Base-by-base conservation (phyloP, 2,329 filamentous ascomycete species). In the Myriosclerotinia curreyana region DNA sequence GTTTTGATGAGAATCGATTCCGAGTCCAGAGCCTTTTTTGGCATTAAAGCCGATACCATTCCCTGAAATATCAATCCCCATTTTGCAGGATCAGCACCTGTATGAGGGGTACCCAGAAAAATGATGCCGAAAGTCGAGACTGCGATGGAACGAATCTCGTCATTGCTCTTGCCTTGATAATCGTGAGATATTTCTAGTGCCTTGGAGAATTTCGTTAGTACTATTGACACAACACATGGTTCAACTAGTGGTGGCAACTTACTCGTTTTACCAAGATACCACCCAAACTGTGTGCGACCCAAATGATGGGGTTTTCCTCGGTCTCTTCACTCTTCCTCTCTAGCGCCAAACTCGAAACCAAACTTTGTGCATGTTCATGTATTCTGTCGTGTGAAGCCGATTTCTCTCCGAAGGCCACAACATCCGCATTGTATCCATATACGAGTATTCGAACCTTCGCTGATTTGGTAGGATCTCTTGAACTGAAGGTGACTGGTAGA, bases 51-150 rank as follows among this genome's bases (percentile, higher is more conserved):
- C 61, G 83, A 82, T 59, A 86, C 85, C 79, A 92, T 88, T 67
- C 81, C 83, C 75, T 92, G 87, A 42, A 92, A 77, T 62, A 89
- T 77, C 14, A 82, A 76, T 0, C 85, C 88, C 87, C 88, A 91
- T 70, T 83, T 82, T 1, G 88, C 89, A 2, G 87, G 76, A 67
- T 87, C 86, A 1, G 88, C 86, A 11, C 89, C 89, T 22, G 82
- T 84, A 74, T 92, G 90, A 8, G 90, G 90, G 17, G 90, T 93
- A 17, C 89, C 90, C 36, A 93, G 80, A 73, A 93, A 93, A 42
- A 92, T 80, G 64, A 92, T 84, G 31, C 86, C 90, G 71, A 87
- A 92, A 0, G 90, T 92, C 0, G 88, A 91, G 12, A 91, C 82
- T 69, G 83, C 91, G 60, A 92, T 84, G 14, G 87, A 87, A 25